phyloP scores from a whole-genome alignment of 805 yeast genomes.

The Hanseniaspora singularis region DNA sequence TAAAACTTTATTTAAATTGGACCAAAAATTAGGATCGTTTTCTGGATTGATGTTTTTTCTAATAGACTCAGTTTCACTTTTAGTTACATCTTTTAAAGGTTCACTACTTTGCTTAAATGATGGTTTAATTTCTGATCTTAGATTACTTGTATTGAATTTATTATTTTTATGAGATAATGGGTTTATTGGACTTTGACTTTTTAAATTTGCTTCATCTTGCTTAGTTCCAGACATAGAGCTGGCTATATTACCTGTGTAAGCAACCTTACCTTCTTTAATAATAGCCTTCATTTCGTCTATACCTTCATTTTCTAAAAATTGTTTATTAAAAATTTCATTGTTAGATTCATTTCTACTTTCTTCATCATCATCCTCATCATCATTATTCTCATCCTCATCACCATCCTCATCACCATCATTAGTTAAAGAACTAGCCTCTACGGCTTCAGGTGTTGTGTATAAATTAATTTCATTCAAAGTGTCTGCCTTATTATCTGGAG shows the following conservation, averaged over 20 bases:
- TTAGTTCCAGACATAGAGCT: neutral
- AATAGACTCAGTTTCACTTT: too few relatives aligned
- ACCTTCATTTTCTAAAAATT: slow-evolving; percentile 31
- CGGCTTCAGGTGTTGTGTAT: neutral
- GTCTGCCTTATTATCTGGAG: too few relatives aligned
- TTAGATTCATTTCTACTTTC: slow-evolving; percentile 16
- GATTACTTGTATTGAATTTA: slow-evolving; percentile 8
- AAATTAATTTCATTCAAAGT: too few relatives aligned
- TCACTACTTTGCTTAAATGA: too few relatives aligned
- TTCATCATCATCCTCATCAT: slow-evolving; percentile 16
- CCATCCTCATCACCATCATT: slow-evolving; percentile 9
- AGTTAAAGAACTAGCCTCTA: too few relatives aligned
- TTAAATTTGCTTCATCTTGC: neutral
- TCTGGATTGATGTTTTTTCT: slow-evolving; percentile 7
- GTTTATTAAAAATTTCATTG: slow-evolving; percentile 27
- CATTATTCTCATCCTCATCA: slow-evolving; percentile 18
- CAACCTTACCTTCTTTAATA: slow-evolving; percentile 13
- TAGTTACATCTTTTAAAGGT: too few relatives aligned
- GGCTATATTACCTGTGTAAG: slow-evolving; percentile 16
- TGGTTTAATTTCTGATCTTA: slow-evolving; percentile 14
- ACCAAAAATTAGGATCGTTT: slow-evolving; percentile 17
- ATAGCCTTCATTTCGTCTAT: slow-evolving; percentile 27
- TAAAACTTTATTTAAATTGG: slow-evolving; percentile 17
- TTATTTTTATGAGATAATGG: too few relatives aligned
- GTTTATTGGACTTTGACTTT: neutral